A percentile compares a stretch with the other conserved stretches of the same genome.
These are phyloP conservation scores for Elongisporangium undulatum DNA, from an alignment of 352 stramenopile species.

Conservation along the genomic window DNA sequence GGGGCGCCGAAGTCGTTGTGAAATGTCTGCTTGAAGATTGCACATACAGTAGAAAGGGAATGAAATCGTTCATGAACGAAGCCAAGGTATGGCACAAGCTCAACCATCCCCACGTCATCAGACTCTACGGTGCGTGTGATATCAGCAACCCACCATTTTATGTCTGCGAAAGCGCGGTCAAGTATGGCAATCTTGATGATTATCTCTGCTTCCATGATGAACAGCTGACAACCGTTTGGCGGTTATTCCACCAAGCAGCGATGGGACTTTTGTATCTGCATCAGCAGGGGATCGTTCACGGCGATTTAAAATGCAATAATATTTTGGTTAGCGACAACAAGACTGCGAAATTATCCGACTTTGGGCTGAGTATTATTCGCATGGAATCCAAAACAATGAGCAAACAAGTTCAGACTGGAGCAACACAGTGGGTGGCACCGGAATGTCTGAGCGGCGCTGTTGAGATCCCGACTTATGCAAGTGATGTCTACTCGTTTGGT, in stretches of 20 bases:
- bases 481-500: slow-evolving; percentile 4
- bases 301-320: slow-evolving; percentile 18
- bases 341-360: slow-evolving; percentile 11
- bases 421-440: slow-evolving; percentile 4
- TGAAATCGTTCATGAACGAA: slow-evolving; percentile 14
- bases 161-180: slow-evolving; percentile 22
- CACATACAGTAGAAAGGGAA: slow-evolving; percentile 6
- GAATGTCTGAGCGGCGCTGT: slow-evolving; percentile 1
- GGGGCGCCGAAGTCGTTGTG: slow-evolving; percentile 19
- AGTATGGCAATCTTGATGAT: too few species aligned
- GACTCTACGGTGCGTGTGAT: slow-evolving; percentile 23
- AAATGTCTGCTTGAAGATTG: slow-evolving; percentile 18
- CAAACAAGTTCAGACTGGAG: not conserved
- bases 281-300: slow-evolving; percentile 7
- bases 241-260: slow-evolving; percentile 5
- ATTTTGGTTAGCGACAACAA: slow-evolving; percentile 10
- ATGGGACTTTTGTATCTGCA: slow-evolving; percentile 10
- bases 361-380: slow-evolving; percentile 12
- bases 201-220: too few species aligned
- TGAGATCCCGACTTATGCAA: not conserved
- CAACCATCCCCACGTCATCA: slow-evolving; percentile 26
- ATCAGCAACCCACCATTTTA: slow-evolving; percentile 18
- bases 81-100: slow-evolving; percentile 23
- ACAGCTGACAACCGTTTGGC: too few species aligned
- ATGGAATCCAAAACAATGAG: not conserved